Evolutionary conservation across 768 basidiomycete genomes (phyloP).

Genomic region (Boletus rubescentipes): DNA sequence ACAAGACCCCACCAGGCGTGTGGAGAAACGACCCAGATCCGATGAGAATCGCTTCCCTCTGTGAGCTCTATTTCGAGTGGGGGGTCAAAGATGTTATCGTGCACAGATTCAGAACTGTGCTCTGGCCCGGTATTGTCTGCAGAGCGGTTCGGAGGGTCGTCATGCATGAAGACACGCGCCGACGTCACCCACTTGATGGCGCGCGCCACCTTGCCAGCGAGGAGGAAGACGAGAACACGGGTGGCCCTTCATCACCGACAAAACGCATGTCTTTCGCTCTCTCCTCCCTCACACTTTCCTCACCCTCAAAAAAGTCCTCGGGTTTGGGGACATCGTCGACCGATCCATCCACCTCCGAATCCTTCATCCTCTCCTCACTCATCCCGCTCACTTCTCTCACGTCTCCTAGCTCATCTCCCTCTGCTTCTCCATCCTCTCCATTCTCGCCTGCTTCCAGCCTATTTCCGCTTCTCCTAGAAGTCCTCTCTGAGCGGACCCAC

Average conservation of each 20-base stretch:
- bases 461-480: constrained; percentile 54
- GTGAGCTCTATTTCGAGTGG: constrained; percentile 93
- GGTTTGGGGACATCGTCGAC: neutral
- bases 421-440: constrained; percentile 1
- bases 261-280: constrained; percentile 13
- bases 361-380: constrained; percentile 18
- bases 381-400: constrained; percentile 5
- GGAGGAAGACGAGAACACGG: neutral
- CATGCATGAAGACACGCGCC: constrained; percentile 44
- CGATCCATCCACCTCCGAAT: constrained; percentile 1
- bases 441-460: constrained; percentile 33
- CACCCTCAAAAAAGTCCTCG: constrained; percentile 15
- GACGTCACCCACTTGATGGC: neutral
- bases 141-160: constrained; percentile 68
- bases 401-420: constrained; percentile 2
- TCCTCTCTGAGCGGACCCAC: constrained; percentile 65
- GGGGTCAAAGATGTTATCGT: constrained; percentile 80
- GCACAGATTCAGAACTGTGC: constrained; percentile 78
- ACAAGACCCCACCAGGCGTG: constrained; percentile 35
- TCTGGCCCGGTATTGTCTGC: constrained; percentile 76
- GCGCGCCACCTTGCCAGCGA: neutral
- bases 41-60: constrained; percentile 68
- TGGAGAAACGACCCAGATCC: constrained; percentile 66
- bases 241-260: constrained; percentile 15
- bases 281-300: constrained; percentile 15